Evolutionary conservation across 192 early-diverging fungal genomes (phyloP), one percentile per base, ranked within the genome.

Genomic region (Podila epicladia): DNA sequence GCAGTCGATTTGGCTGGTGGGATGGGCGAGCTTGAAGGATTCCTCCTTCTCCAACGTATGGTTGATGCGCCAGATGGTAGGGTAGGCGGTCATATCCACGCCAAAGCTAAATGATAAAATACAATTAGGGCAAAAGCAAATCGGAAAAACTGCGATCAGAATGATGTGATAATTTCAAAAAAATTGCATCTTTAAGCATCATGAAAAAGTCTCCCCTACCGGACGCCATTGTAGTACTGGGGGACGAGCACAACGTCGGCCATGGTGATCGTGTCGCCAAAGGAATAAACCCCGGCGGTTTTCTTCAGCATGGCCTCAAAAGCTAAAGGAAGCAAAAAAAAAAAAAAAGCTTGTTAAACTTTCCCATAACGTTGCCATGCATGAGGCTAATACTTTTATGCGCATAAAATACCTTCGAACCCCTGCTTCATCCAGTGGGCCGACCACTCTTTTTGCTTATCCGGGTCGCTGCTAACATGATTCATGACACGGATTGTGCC

Each of bases 211-310:
- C 29, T 22, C 6, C 7, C 82, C 62, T 84, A 95, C 87, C 94
- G 82, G 53, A 80, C 64, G 1, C 92, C 97, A 72, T 97, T 96
- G 70, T 83, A 90, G 33, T 90, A 88, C 76, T 95, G 94, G 9
- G 96, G 94, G 5, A 92, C 85, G 38, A 98, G 84, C 64, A 86
- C 88, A 28, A 93, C 80, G 76, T 98, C 97, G 0, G 97, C 97
- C 71, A 97, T 74, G 2, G 95, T 95, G 45, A 98, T 85, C n/a
- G 88, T 38, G 74, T 97, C 92, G 31, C 95, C 95, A 37, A 92
- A 87, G 70, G 91, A 93, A 84, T 94, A 98, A 51, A 78, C 86
- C 33, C 94, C 95, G 1, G 92, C 88, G 7, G 89, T 87, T n/a
- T 73, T 64, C 57, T 83, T 85, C 19, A 98, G 86, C 66, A 75